These are phyloP conservation scores for Sungouiozyma intestinalis DNA, from an alignment of 805 yeast species.

Conservation along the genomic window DNA sequence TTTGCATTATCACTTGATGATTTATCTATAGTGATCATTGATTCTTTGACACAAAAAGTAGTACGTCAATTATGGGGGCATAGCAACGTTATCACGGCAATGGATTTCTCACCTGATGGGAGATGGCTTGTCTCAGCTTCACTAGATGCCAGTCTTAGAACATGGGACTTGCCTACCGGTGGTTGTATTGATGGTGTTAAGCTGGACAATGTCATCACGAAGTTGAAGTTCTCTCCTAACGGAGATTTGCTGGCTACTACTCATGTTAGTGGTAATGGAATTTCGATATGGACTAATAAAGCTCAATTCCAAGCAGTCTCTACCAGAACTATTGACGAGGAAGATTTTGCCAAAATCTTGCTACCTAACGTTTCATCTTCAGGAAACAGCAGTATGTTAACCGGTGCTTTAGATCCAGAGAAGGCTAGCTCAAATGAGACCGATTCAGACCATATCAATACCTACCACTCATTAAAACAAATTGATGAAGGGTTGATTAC, in stretches of 20 bases:
- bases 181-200: slow-evolving; percentile 88
- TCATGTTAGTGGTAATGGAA: slow-evolving; percentile 84
- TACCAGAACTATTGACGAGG: slow-evolving; percentile 64
- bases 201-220: slow-evolving; percentile 70
- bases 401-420: slow-evolving; percentile 55
- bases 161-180: slow-evolving; percentile 97
- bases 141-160: slow-evolving; percentile 78
- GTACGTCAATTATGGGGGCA: slow-evolving; percentile 90
- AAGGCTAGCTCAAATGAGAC: slow-evolving; percentile 26
- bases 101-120: slow-evolving; percentile 91
- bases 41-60: slow-evolving; percentile 65
- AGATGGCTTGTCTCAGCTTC: slow-evolving; percentile 85
- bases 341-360: slow-evolving; percentile 50
- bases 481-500: slow-evolving; percentile 56
- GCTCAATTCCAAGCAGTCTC: slow-evolving; percentile 74
- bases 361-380: slow-evolving; percentile 76
- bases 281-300: slow-evolving; percentile 84
- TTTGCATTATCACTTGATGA: slow-evolving; percentile 82
- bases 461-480: slow-evolving; percentile 49
- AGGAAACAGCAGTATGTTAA: slow-evolving; percentile 59
- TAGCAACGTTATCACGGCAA: slow-evolving; percentile 70
- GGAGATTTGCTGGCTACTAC: slow-evolving; percentile 90
- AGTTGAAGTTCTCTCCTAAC: slow-evolving; percentile 68
- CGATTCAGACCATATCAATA: slow-evolving; percentile 22
- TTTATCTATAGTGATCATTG: slow-evolving; percentile 72